These are phyloP conservation scores for Volvariella surrecta DNA, from an alignment of 1,284 basidiomycete genomes.

Conservation along the genomic window DNA sequence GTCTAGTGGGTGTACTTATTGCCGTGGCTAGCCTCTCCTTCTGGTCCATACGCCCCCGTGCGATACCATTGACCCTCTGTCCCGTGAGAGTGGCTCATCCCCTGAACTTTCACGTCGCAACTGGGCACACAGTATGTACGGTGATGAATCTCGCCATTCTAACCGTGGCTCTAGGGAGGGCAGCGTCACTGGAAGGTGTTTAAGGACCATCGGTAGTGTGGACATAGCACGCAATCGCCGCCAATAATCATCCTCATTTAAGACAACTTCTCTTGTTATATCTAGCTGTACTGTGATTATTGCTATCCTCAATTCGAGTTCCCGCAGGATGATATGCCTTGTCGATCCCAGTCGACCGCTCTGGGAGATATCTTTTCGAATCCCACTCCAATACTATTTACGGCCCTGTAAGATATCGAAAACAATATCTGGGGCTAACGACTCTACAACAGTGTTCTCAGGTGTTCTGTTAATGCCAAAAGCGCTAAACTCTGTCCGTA, in stretches of 20 bases:
- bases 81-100: conserved; percentile 26
- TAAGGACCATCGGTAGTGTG: too few species aligned
- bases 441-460: conserved; percentile 30
- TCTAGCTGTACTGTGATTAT: too few species aligned
- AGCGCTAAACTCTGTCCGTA: conserved; percentile 56
- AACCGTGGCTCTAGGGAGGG: neutral
- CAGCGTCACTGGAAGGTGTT: too few species aligned
- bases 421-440: too few species aligned
- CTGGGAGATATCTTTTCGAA: conserved; percentile 28
- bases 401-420: too few species aligned
- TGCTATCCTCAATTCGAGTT: too few species aligned
- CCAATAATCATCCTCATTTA: too few species aligned
- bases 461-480: conserved; percentile 36
- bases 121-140: conserved; percentile 37
- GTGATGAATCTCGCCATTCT: conserved; percentile 19
- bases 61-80: too few species aligned
- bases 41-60: conserved; percentile 58
- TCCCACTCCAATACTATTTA: conserved; percentile 18
- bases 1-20: conserved; percentile 3
- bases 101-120: conserved; percentile 19
- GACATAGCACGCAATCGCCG: too few species aligned
- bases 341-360: neutral
- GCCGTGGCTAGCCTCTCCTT: conserved; percentile 38
- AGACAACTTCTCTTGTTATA: too few species aligned
- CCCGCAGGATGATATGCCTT: too few species aligned